Evolutionary conservation across 108 stramenopile genomes (phyloP), one percentile per base, ranked within the genome.

Genomic region (Chaetoceros muelleri): DNA sequence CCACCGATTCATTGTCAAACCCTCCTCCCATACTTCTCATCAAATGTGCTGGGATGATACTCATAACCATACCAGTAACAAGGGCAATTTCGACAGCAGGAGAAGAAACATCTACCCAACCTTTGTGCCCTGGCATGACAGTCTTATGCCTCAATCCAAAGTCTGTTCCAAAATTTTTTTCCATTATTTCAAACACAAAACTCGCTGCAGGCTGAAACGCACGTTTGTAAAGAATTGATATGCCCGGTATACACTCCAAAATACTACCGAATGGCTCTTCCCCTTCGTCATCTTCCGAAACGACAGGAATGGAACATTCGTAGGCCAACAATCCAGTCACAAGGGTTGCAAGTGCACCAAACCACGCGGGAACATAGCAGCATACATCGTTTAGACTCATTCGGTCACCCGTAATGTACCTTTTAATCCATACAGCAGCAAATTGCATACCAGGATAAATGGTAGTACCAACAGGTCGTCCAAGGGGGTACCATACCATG

Each of bases 361-460:
- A 95, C 94, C 94, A 93, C 18, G 81, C 88, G 0, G 96, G 94
- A 34, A 97, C 70, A 53, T 79, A 81, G 60, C 87, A 91, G 63
- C 95, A 96, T 48, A 92, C 89, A 67, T 95, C 94, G 60, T 95
- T 95, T 69, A 95, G 68, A 61, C 71, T 77, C 84, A 81, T 82
- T 21, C 65, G 44, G 57, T 73, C 51, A 3, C 76, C 76, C 20
- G 85, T 44, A 55, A 85, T 61, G 24, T 64, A 70, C 57, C 73
- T 68, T 30, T 82, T 85, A 49, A 99, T 85, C 58, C 69, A 74
- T 19, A 95, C 94, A 58, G 94, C 82, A 8, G 95, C 96, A 28
- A 94, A 66, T 70, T 97, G 96, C 80, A 99, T 87, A 2, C 98
- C 98, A 24, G 98, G 98, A 73, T 97, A 99, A 66, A 98, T 98